phyloP scores from a whole-genome alignment of 345 rosid species.

The Rhodamnia argentea region DNA sequence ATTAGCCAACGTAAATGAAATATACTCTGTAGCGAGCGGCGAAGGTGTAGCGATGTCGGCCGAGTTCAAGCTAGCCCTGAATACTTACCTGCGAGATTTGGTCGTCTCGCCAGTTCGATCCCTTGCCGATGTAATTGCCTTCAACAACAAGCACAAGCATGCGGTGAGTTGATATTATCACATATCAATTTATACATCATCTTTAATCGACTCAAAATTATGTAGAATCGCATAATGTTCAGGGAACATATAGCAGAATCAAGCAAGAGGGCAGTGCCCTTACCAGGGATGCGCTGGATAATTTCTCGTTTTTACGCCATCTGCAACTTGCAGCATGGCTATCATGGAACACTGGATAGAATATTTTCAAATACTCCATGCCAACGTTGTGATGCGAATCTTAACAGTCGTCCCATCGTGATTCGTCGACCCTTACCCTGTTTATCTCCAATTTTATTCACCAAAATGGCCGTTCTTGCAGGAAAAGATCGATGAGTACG shows the following conservation, averaged over 20 bases:
- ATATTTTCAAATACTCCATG: not conserved
- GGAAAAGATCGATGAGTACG: constrained; percentile 43
- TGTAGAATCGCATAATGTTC: not conserved
- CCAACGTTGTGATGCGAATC: too few relatives aligned
- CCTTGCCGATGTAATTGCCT: constrained; percentile 50
- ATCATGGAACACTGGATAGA: not conserved
- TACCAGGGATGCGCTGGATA: not conserved
- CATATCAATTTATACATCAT: not conserved
- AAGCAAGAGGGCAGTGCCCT: not conserved
- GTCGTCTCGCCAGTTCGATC: constrained; percentile 43
- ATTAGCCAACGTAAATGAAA: constrained; percentile 20
- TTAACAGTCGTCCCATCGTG: too few relatives aligned
- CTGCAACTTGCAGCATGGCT: not conserved
- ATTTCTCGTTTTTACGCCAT: not conserved
- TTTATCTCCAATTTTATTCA: not conserved
- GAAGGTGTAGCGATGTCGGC: constrained; percentile 26
- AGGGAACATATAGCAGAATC: not conserved
- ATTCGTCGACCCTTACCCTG: too few relatives aligned
- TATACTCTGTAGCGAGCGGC: constrained; percentile 12
- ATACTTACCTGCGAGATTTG: constrained; percentile 33
- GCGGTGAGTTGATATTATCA: constrained; percentile 11
- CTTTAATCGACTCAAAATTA: not conserved
- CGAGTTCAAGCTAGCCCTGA: constrained; percentile 46
- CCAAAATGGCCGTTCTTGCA: constrained; percentile 2
- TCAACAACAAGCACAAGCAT: constrained; percentile 28